Evolutionary conservation across 129 eudicot species (phyloP).

Genomic region (Tanacetum coccineum): DNA sequence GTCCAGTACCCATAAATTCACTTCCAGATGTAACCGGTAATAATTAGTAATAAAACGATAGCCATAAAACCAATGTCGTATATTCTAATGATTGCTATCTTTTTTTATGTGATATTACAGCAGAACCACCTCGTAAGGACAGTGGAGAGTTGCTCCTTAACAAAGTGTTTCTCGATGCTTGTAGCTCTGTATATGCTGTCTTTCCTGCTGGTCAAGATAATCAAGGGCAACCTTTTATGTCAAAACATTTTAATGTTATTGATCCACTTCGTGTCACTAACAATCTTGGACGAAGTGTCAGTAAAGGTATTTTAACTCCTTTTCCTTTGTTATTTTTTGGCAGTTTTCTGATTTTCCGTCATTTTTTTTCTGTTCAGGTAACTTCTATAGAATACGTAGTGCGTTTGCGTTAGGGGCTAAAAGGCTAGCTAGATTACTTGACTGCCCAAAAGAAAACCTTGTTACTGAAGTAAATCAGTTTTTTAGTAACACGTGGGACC

Average conservation of each 20-base stretch:
- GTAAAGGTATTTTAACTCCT: conserved; percentile 58
- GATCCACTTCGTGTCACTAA: conserved; percentile 91
- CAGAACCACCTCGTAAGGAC: conserved; percentile 91
- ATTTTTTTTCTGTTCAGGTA: conserved; percentile 36
- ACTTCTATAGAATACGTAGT: conserved; percentile 77
- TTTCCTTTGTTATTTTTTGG: neutral
- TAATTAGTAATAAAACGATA: neutral
- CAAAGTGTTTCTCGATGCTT: conserved; percentile 79
- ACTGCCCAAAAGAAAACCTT: conserved; percentile 61
- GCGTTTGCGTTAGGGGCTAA: conserved; percentile 77
- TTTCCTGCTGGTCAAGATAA: conserved; percentile 77
- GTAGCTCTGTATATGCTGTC: conserved; percentile 85
- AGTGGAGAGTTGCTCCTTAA: conserved; percentile 77
- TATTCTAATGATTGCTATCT: conserved; percentile 20
- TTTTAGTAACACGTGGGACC: conserved; percentile 75
- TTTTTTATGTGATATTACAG: conserved; percentile 37
- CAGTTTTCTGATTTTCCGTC: neutral
- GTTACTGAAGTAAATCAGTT: conserved; percentile 63
- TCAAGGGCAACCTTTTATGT: conserved; percentile 74
- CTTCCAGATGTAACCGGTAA: conserved; percentile 93
- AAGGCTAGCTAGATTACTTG: conserved; percentile 62
- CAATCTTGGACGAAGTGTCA: conserved; percentile 97
- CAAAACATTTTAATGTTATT: conserved; percentile 82
- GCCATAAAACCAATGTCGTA: neutral
- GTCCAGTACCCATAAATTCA: conserved; percentile 85